phyloP scores from a whole-genome alignment of 345 rosid genomes.

The Acer negundo region DNA sequence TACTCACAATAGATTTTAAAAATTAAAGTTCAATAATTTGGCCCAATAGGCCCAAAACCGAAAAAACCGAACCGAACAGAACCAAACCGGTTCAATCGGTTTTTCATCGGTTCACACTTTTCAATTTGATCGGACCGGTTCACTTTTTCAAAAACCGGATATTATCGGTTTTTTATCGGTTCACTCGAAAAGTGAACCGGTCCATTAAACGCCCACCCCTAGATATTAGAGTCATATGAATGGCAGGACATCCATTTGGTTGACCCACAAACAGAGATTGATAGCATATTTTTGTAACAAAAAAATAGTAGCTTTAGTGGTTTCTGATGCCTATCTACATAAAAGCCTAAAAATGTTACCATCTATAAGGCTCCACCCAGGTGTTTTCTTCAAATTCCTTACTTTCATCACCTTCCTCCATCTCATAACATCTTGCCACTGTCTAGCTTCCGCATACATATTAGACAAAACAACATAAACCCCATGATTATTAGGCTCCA shows the following conservation, averaged over 20 bases:
- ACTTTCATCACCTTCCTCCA: constrained; percentile 26
- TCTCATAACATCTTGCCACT: constrained; percentile 22
- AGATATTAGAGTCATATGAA: neutral
- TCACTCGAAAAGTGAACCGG: no score
- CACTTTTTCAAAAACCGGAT: no score
- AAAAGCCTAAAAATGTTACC: neutral
- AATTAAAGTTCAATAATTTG: no score
- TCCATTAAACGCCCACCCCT: no score
- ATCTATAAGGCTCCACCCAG: constrained; percentile 31
- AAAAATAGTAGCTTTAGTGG: neutral
- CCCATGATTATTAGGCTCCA: constrained; percentile 31
- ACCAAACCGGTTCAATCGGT: no score
- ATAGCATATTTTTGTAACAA: neutral
- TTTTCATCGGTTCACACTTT: no score
- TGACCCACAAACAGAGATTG: neutral
- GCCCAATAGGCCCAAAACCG: no score
- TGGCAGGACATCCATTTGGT: neutral
- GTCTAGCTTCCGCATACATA: constrained; percentile 25
- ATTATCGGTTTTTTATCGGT: no score
- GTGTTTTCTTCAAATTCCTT: constrained; percentile 23
- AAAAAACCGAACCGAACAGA: no score
- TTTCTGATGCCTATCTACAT: neutral
- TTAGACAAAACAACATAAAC: constrained; percentile 25
- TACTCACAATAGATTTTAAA: no score
- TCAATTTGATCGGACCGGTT: no score